Conservation (phyloP, 1,284 basidiomycete genomes). For the Quambalaria eucalypti region DNA sequence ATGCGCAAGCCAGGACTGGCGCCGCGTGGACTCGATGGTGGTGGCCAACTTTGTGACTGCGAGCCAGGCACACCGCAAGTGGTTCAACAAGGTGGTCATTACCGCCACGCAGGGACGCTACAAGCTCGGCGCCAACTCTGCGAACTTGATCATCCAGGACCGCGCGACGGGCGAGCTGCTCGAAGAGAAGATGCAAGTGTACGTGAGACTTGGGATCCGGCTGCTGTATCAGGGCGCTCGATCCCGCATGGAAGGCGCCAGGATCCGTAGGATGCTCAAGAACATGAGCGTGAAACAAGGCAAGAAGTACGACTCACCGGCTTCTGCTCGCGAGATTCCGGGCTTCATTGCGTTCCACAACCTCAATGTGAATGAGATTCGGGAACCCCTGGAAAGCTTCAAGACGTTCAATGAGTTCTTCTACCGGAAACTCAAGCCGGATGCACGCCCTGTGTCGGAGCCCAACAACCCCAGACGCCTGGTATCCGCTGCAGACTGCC, state of each 20-base stretch:
- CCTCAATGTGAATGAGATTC: constrained; percentile 70
- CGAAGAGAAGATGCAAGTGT: constrained; percentile 96
- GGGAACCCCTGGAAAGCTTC: constrained; percentile 72
- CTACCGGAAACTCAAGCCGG: constrained; percentile 78
- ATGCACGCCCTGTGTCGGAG: constrained; percentile 66
- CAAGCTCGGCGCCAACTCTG: constrained; percentile 77
- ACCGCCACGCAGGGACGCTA: constrained; percentile 71
- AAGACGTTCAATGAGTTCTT: constrained; percentile 83
- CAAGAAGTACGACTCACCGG: constrained; percentile 76
- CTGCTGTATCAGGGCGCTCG: constrained; percentile 84
- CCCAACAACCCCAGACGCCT: constrained; percentile 66
- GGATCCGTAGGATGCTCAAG: constrained; percentile 72
- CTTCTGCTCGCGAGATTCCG: constrained; percentile 73
- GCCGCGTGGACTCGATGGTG: constrained; percentile 59
- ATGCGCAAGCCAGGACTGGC: constrained; percentile 84
- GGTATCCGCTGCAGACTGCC: constrained; percentile 83
- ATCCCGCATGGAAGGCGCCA: constrained; percentile 77
- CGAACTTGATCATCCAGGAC: constrained; percentile 65
- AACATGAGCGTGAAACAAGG: constrained; percentile 91
- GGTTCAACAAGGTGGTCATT: constrained; percentile 76
- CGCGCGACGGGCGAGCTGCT: constrained; percentile 77
- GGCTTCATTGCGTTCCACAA: constrained; percentile 84
- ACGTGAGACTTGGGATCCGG: constrained; percentile 83
- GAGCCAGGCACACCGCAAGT: constrained; percentile 90
- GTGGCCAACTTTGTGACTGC: constrained; percentile 94